Base-by-base conservation (phyloP, 2,329 filamentous ascomycete species). In the Sporothrix luriei region DNA sequence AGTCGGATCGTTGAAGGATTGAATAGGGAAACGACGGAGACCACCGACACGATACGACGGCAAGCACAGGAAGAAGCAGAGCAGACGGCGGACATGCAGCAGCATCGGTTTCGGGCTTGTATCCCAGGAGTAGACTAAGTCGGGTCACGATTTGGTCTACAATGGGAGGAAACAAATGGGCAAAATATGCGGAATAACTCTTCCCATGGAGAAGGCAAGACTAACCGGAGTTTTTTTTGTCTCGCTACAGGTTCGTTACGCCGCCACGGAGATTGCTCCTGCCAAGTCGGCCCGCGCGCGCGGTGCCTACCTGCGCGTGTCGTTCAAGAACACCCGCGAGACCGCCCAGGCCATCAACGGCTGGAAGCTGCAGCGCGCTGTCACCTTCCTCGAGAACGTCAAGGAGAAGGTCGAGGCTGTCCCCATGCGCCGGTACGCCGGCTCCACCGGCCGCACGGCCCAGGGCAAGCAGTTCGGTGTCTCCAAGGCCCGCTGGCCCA, bases 271-370 rank as follows among this genome's bases (percentile, higher is more conserved):
- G 82, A 94, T 96, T 82, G 87, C 91, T 79, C 85, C 90, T 83
- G 88, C 90, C 78, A 97, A 97, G 89, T 97, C 92, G 86, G 95
- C 95, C 84, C 93, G 94, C 87, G 91, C 94, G 82, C 94, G 95
- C 85, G 95, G 96, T 84, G 93, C 94, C 83, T 99, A 98, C 89
- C 92, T 99, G 79, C 93, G 95, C 82, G 94, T 98, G 79, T 97
- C 92, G 78, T 99, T 97, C 92, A 99, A 99, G 91, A 99, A 99
- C 91, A 99, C 95, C 82, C 93, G 95, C 81, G 96, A 99, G 88
- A 97, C 94, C 77, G 95, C 96, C 76, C 95, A 98, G 88, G 94
- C 94, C 80, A 97, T 99, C 90, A 98, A 95, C 86, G 94, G 94
- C 85, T 97, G 93, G 93, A 97, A 97, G 88, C 83, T 98, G 81